Conservation (phyloP, 1,284 basidiomycete genomes). For the Paramarasmius palmivorus region DNA sequence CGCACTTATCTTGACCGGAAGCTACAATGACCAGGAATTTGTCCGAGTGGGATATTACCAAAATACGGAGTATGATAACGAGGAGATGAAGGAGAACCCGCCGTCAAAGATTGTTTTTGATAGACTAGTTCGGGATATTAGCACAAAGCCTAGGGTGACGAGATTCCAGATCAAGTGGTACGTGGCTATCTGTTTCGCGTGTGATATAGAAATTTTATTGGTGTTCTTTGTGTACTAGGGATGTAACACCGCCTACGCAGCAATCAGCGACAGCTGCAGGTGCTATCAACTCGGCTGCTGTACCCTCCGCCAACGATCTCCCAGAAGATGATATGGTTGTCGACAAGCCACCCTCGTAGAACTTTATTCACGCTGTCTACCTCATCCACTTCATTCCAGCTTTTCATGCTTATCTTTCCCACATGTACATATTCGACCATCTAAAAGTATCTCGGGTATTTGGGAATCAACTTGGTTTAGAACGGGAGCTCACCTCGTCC, state of each 20-base stretch:
- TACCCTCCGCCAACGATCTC: conserved; percentile 77
- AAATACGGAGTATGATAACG: conserved; percentile 96
- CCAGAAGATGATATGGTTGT: conserved; percentile 28
- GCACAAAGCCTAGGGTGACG: conserved; percentile 92
- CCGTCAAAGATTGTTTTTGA: conserved; percentile 76
- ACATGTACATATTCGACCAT: no score
- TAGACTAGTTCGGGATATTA: conserved; percentile 84
- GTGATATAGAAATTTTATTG: not conserved
- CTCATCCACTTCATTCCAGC: no score
- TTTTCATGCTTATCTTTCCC: no score
- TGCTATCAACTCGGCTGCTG: conserved; percentile 62
- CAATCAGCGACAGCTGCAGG: conserved; percentile 61
- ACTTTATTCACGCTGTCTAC: no score
- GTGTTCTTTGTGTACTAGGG: conserved; percentile 44
- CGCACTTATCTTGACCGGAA: conserved; percentile 88
- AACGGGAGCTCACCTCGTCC: no score
- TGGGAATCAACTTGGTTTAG: no score
- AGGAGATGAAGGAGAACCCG: conserved; percentile 80
- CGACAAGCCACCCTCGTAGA: conserved; percentile 7
- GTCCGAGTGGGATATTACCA: conserved; percentile 99
- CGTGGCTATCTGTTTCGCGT: conserved; percentile 26
- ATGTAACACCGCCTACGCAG: conserved; percentile 59
- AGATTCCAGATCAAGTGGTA: conserved; percentile 87
- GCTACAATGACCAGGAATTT: conserved; percentile 94
- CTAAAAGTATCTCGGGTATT: no score